Evolutionary conservation across 1,284 basidiomycete species (phyloP), one percentile per base, ranked within the genome.

Genomic region (Boletus semigastroideus): DNA sequence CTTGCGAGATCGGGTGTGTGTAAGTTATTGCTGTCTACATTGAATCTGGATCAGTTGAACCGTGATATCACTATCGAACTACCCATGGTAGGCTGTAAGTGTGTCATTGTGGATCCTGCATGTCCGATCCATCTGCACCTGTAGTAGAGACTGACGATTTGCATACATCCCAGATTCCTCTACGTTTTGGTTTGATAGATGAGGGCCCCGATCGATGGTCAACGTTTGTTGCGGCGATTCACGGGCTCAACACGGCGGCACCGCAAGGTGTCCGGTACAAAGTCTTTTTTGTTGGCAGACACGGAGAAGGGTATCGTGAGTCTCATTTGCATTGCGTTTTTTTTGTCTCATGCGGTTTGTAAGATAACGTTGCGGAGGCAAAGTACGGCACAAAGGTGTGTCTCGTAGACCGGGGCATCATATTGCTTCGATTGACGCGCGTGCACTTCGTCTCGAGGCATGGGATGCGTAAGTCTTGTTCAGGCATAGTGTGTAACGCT

Each of bases 241-340:
- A 33, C 11, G 34, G 28, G 7, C 62, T 89, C 46, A 84, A 87
- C 54, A 52, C 59, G 6, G 55, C 67, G 1, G 72, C 76, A 2
- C 65, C 72, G 1, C 51, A 53, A 3, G 64, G 67, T 2, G 73
- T 72, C 16, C 68, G 67, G 5, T 81, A 83, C 65, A 90, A 88
- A 61, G 74, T 88, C 10, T 72, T 90, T 48, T 80, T 83, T 53
- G 63, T 88, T 16, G 52, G 51, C 16, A 53, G 52, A 39, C 52
- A 53, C 14, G 52, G 51, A 40, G 4, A 54, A 44, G 52, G 52
- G 12, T 48, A 40, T 43, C 52, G 51, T 54, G 41, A 43, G 52
- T 53, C 19, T 22, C 12, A 7, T 45, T 16, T 16, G 20, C 4
- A 4, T 36, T 11, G 10, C 4, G 11, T 17, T 10, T 20, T 4